phyloP scores from a whole-genome alignment of 192 early-diverging fungal species.

The Mortierella hygrophila region DNA sequence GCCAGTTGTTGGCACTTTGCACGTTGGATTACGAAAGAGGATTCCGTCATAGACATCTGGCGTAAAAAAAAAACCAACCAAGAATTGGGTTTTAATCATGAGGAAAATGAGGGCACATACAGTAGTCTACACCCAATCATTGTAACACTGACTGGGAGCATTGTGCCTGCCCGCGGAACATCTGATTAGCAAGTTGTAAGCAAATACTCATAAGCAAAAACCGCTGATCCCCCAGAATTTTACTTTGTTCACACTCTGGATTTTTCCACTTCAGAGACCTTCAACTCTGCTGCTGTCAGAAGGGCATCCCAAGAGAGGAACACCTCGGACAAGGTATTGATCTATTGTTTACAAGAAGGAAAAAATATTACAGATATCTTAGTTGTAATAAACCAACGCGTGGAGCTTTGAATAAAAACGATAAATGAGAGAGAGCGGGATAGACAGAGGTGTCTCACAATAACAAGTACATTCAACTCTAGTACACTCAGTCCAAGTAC shows the following conservation, averaged over 20 bases:
- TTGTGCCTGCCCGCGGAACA: too few species aligned
- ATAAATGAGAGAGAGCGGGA: background rate
- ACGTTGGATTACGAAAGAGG: too few species aligned
- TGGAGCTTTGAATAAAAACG: background rate
- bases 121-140: too few species aligned
- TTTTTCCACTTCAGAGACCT: constrained; percentile 41
- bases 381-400: too few species aligned
- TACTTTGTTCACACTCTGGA: background rate
- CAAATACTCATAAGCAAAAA: too few species aligned
- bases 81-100: too few species aligned
- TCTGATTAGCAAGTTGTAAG: too few species aligned
- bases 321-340: constrained; percentile 48
- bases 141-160: too few species aligned
- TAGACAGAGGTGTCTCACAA: background rate
- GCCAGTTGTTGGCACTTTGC: too few species aligned
- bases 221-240: background rate
- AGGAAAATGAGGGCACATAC: too few species aligned
- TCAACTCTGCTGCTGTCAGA: constrained; percentile 40
- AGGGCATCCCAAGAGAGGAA: constrained; percentile 51
- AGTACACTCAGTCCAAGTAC: background rate
- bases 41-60: too few species aligned
- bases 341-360: constrained; percentile 15
- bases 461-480: background rate
- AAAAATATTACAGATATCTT: background rate
- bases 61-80: too few species aligned